phyloP scores from a whole-genome alignment of 306 rosid species.

The Carpinus fangiana region DNA sequence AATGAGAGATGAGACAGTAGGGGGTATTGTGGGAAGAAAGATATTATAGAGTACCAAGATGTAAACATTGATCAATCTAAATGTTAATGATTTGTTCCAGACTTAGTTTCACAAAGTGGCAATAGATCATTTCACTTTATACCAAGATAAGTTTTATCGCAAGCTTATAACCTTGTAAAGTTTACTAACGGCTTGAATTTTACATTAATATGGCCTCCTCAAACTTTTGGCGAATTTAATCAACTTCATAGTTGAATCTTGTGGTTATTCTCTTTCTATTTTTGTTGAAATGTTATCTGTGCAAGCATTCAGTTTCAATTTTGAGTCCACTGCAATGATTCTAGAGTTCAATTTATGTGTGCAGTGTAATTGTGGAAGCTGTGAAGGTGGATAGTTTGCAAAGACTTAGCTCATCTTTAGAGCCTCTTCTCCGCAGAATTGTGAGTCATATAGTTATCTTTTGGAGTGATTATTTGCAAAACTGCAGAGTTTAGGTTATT shows the following conservation, averaged over 20 bases:
- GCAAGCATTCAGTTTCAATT: conserved; percentile 11
- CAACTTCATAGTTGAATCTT: background rate
- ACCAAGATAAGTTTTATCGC: too few relatives aligned
- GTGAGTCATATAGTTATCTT: conserved; percentile 47
- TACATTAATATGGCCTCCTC: background rate
- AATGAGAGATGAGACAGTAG: background rate
- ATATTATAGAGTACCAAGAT: background rate
- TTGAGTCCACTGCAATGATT: conserved; percentile 26
- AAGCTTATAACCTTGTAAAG: background rate
- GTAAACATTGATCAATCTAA: background rate
- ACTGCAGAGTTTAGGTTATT: background rate
- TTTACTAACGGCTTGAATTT: background rate
- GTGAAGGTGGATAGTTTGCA: conserved; percentile 88
- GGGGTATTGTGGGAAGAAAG: background rate
- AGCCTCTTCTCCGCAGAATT: conserved; percentile 83
- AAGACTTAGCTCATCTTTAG: conserved; percentile 76
- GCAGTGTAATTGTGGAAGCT: conserved; percentile 88
- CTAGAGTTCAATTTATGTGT: conserved; percentile 26
- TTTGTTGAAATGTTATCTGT: background rate
- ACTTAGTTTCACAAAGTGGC: background rate
- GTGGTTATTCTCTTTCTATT: background rate
- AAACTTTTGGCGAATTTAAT: background rate
- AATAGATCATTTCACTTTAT: too few relatives aligned
- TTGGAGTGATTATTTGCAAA: conserved; percentile 9
- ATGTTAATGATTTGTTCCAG: background rate